phyloP scores from a whole-genome alignment of 2,329 filamentous ascomycete genomes.

The Pseudogymnoascus pannorum region DNA sequence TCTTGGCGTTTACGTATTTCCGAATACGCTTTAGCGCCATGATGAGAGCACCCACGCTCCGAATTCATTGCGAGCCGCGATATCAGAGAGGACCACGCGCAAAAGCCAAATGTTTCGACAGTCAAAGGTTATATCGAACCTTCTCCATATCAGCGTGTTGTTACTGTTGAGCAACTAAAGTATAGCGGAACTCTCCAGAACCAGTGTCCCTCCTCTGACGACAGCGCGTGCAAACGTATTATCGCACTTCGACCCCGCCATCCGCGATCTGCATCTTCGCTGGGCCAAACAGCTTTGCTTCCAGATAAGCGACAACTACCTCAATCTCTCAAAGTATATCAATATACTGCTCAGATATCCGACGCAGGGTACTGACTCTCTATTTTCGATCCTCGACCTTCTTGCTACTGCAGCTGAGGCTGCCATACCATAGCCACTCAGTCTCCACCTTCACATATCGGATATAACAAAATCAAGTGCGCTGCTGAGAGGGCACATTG shows the following conservation, averaged over 20 bases:
- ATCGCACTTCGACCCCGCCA: slow-evolving; percentile 5
- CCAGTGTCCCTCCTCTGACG: background rate
- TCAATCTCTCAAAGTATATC: slow-evolving; percentile 2
- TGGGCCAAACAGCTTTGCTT: background rate
- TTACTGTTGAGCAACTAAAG: background rate
- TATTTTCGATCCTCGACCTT: background rate
- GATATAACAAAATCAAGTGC: background rate
- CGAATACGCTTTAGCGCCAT: background rate
- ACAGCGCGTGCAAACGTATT: slow-evolving; percentile 1
- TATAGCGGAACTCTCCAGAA: background rate
- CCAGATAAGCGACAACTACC: slow-evolving; percentile 8
- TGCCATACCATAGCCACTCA: background rate
- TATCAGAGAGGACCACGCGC: slow-evolving; percentile 1
- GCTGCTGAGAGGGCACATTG: slow-evolving; percentile 7
- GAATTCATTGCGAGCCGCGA: slow-evolving; percentile 7
- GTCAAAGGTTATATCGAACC: slow-evolving; percentile 5
- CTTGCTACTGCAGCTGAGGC: slow-evolving; percentile 1
- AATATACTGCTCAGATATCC: background rate
- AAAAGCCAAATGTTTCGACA: background rate
- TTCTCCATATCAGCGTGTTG: background rate
- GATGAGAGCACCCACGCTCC: slow-evolving; percentile 6
- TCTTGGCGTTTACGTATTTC: slow-evolving; percentile 3
- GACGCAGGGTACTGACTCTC: background rate
- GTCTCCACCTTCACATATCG: background rate
- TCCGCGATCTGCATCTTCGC: background rate